phyloP scores from a whole-genome alignment of 345 rosid species.

The Hirschfeldia incana region DNA sequence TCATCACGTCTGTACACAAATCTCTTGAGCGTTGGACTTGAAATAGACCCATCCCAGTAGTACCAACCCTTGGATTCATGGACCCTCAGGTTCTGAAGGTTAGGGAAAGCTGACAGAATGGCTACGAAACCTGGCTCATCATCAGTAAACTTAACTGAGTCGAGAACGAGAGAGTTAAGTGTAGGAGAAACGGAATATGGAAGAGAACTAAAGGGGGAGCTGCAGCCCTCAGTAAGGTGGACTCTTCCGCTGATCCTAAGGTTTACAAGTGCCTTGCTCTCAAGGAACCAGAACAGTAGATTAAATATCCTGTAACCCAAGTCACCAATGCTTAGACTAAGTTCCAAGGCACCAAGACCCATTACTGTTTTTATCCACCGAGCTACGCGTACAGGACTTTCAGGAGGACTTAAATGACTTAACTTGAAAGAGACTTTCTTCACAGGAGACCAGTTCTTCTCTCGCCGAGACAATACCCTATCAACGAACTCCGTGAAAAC shows the following conservation, averaged over 20 bases:
- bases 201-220: not conserved
- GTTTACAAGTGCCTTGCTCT: slow-evolving; percentile 20
- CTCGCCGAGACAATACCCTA: slow-evolving; percentile 4
- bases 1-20: not conserved
- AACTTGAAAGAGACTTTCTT: slow-evolving; percentile 16
- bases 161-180: slow-evolving; percentile 20
- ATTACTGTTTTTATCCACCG: slow-evolving; percentile 5
- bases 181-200: slow-evolving; percentile 1
- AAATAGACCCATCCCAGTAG: slow-evolving; percentile 26
- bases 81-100: slow-evolving; percentile 12
- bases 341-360: slow-evolving; percentile 15
- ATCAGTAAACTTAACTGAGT: slow-evolving; percentile 5
- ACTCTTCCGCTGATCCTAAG: not conserved
- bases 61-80: slow-evolving; percentile 2
- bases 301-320: not conserved
- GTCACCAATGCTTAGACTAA: not conserved
- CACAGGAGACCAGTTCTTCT: slow-evolving; percentile 1
- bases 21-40: not conserved
- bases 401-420: not conserved
- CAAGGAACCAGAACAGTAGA: not conserved
- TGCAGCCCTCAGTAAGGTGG: not conserved
- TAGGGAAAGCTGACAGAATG: slow-evolving; percentile 27
- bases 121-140: not conserved
- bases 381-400: not conserved
- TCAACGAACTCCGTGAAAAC: slow-evolving; percentile 26